Conservation (phyloP, 2,329 filamentous ascomycete species). For the Sphaerulina vaccinii region DNA sequence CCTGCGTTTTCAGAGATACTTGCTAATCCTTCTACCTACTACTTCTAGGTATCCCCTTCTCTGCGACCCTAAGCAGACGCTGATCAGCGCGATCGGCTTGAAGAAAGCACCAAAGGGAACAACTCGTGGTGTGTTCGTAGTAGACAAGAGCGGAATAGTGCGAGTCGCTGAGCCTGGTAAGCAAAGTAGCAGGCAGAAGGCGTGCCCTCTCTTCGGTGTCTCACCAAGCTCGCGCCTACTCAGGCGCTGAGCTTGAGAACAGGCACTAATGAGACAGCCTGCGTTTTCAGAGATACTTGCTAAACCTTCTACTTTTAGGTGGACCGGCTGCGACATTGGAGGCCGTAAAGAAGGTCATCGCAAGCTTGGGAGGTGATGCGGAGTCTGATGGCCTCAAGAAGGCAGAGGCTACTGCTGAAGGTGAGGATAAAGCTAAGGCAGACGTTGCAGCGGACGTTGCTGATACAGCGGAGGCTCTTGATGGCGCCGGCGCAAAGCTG, state of each 20-base stretch:
- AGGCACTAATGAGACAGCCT: no score
- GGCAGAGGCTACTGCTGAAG: constrained; percentile 34
- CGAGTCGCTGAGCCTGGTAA: constrained; percentile 70
- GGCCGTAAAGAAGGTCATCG: constrained; percentile 70
- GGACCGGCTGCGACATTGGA: constrained; percentile 75
- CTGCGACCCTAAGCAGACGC: constrained; percentile 71
- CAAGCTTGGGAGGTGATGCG: constrained; percentile 40
- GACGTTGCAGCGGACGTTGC: constrained; percentile 47
- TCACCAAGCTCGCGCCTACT: no score
- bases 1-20: no score
- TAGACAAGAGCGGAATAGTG: constrained; percentile 68
- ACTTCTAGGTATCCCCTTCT: constrained; percentile 83
- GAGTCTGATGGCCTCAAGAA: constrained; percentile 36
- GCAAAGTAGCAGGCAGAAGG: no score
- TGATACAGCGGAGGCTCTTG: constrained; percentile 43
- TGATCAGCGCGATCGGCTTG: constrained; percentile 85
- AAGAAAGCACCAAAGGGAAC: constrained; percentile 82
- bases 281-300: no score
- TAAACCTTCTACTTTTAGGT: no score
- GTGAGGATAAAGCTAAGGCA: constrained; percentile 34
- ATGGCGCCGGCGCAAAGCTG: constrained; percentile 9
- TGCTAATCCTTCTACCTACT: no score
- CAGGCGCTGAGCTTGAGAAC: no score
- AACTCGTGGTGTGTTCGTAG: constrained; percentile 80
- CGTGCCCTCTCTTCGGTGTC: no score